Evolutionary conservation across 208 protist genomes (phyloP), one percentile per base, ranked within the genome.

Genomic region (Acanthamoeba culbertsoni): DNA sequence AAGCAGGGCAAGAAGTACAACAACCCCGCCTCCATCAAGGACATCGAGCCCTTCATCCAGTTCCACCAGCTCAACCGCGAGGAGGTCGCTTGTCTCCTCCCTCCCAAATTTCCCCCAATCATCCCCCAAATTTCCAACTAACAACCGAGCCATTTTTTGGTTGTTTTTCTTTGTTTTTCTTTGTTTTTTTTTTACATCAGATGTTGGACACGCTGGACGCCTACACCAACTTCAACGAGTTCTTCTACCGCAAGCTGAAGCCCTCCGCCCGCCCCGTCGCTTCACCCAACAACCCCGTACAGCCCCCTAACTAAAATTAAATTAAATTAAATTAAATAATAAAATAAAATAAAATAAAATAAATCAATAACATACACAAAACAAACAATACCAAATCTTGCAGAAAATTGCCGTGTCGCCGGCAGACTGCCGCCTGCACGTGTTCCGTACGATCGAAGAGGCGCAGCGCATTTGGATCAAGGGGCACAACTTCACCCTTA

Each of bases 211-310:
- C 63, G 0, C 26, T 93, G n/a, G 57, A 77, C 2, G 10, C 42
- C 14, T 93, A 62, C 68, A 45, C 28, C 18, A 86, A 77, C 55
- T 98, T 98, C 59, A 97, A 98, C 91, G 96, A 96, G 86, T 98
- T 98, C 45, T 98, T 98, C 79, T 96, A 95, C 62, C 93, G 97
- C 33, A 94, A 97, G 20, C 86, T 98, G 6, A 96, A 97, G 84
- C 94, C 95, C 23, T 59, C 31, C 14, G 94, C 95, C 0, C 95
- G 97, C 45, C 96, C 95, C 3, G 57, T 97, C 12, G 79, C 57
- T 86, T 6, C 59, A 3, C 86, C 86, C 28, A 40, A 20, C 40
- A 31, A 91, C 37, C 59, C 86, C 14, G 86, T 91, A 53, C 84
- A 31, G 14, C 4, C 16, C 46, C 37, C 68, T 18, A 16, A 10